Evolutionary conservation across 306 rosid genomes (phyloP).

Genomic region (Cicer judaicum): DNA sequence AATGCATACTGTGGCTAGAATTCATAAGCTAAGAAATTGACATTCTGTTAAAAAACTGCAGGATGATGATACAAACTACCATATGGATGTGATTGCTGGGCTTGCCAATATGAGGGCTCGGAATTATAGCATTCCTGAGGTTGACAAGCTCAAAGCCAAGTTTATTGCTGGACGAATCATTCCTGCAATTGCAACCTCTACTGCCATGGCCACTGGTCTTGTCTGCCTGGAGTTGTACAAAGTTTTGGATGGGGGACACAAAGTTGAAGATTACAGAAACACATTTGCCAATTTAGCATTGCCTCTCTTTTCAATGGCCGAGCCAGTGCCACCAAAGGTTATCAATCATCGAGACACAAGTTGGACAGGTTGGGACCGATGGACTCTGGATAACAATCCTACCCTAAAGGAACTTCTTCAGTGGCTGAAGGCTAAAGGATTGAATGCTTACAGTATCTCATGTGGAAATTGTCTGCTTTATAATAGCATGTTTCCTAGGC

Average conservation of each 20-base stretch:
- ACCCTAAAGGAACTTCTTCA: slow-evolving; percentile 75
- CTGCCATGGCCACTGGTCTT: slow-evolving; percentile 96
- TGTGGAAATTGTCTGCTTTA: slow-evolving; percentile 81
- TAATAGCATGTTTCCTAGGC: slow-evolving; percentile 76
- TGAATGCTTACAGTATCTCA: slow-evolving; percentile 83
- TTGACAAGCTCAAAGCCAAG: slow-evolving; percentile 96
- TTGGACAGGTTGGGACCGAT: slow-evolving; percentile 99
- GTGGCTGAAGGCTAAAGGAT: slow-evolving; percentile 78
- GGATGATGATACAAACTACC: slow-evolving; percentile 97
- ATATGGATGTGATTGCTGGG: slow-evolving; percentile 93
- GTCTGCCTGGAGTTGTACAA: slow-evolving; percentile 96
- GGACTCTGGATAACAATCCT: slow-evolving; percentile 76
- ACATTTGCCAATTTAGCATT: slow-evolving; percentile 88
- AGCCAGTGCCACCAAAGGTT: slow-evolving; percentile 92
- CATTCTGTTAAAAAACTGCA: slow-evolving; percentile 50
- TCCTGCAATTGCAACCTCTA: slow-evolving; percentile 96
- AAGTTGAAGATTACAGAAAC: slow-evolving; percentile 85
- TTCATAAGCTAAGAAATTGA: not conserved
- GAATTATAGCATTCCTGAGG: slow-evolving; percentile 92
- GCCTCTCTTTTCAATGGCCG: slow-evolving; percentile 92
- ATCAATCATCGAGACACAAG: slow-evolving; percentile 73
- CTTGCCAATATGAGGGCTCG: slow-evolving; percentile 99
- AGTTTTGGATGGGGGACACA: slow-evolving; percentile 79
- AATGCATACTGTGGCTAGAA: not conserved
- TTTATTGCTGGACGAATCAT: slow-evolving; percentile 94